Evolutionary conservation across 768 basidiomycete species (phyloP).

Genomic region (Coprinopsis marcescibilis): DNA sequence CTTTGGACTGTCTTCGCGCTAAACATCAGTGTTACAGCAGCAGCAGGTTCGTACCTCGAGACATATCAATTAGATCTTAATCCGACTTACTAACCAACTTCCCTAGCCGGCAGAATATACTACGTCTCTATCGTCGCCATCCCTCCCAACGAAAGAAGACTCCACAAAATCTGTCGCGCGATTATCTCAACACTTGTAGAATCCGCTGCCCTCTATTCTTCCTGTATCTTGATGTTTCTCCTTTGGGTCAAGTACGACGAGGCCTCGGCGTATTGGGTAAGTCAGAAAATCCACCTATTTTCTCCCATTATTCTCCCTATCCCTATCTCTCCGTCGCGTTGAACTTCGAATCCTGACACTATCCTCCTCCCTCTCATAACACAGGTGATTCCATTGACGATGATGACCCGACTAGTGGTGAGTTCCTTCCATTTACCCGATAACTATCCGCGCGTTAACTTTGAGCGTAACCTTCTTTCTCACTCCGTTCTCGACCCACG

Average conservation of each 20-base stretch:
- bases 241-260: conserved; percentile 9
- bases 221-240: conserved; percentile 17
- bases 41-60: conserved; percentile 5
- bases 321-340: background rate
- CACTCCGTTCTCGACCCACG: background rate
- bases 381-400: conserved; percentile 15
- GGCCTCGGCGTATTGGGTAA: conserved; percentile 12
- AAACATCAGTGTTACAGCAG: conserved; percentile 9
- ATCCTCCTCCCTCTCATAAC: background rate
- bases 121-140: conserved; percentile 7
- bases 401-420: conserved; percentile 23
- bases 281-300: background rate
- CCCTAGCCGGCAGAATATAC: conserved; percentile 7
- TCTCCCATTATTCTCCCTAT: background rate
- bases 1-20: conserved; percentile 12
- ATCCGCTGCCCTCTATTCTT: conserved; percentile 23
- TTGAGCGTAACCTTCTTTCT: background rate
- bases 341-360: background rate
- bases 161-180: conserved; percentile 8
- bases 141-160: conserved; percentile 1
- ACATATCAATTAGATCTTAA: background rate
- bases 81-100: background rate
- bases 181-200: conserved; percentile 16
- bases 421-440: conserved; percentile 3
- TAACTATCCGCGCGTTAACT: background rate